Evolutionary conservation across 225 moss, liverwort and hornwort genomes (phyloP).

Genomic region (Sphagnum contortum): DNA sequence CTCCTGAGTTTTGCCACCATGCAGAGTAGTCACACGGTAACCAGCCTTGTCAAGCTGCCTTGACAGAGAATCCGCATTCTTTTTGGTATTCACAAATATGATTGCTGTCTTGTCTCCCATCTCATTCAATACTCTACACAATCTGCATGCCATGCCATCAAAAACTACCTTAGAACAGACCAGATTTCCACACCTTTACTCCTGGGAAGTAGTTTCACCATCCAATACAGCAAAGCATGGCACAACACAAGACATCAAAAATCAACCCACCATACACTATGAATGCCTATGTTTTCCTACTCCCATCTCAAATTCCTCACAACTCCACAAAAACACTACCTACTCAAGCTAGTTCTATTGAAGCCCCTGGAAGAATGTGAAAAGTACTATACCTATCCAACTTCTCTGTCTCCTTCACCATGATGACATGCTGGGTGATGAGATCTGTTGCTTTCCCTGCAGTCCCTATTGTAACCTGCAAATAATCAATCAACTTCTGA

Average conservation of each 20-base stretch:
- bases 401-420: conserved; percentile 77
- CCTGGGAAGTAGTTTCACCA: neutral
- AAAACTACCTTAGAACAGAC: neutral
- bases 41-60: conserved; percentile 92
- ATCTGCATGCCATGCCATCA: conserved; percentile 28
- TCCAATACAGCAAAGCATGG: too few species aligned
- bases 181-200: neutral
- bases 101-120: conserved; percentile 98
- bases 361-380: too few species aligned
- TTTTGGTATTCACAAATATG: conserved; percentile 89
- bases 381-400: conserved; percentile 46
- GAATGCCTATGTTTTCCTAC: too few species aligned
- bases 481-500: neutral
- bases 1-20: conserved; percentile 99
- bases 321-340: too few species aligned
- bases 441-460: conserved; percentile 88
- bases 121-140: conserved; percentile 86
- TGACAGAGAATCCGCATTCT: conserved; percentile 86
- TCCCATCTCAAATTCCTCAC: too few species aligned
- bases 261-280: too few species aligned
- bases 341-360: too few species aligned
- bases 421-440: conserved; percentile 80
- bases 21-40: conserved; percentile 89
- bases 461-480: conserved; percentile 67
- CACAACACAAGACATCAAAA: too few species aligned